Conservation (phyloP, 2,329 filamentous ascomycete genomes). For the Paramyrothecium sp. region DNA sequence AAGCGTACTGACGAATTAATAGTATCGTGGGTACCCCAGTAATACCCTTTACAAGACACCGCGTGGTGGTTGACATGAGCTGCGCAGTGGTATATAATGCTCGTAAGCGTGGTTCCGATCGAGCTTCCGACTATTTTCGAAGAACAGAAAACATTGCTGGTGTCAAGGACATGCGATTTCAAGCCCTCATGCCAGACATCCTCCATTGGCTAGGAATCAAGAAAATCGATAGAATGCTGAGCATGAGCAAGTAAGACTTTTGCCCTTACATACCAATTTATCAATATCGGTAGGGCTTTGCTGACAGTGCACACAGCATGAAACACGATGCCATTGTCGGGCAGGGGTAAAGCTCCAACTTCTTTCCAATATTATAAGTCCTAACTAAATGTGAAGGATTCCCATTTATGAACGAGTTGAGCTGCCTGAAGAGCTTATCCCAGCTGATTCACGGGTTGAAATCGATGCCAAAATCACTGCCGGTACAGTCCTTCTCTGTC, state of each 20-base stretch:
- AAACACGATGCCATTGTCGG: slow-evolving; percentile 87
- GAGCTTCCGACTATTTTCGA: slow-evolving; percentile 91
- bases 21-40: slow-evolving; percentile 45
- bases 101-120: slow-evolving; percentile 74
- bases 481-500: slow-evolving; percentile 51
- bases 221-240: slow-evolving; percentile 97
- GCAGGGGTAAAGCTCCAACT: slow-evolving; percentile 58
- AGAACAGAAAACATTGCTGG: slow-evolving; percentile 98
- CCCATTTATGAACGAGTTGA: slow-evolving; percentile 88
- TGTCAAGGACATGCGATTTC: slow-evolving; percentile 96
- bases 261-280: slow-evolving; percentile 2
- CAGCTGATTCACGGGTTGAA: slow-evolving; percentile 92
- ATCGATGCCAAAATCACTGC: slow-evolving; percentile 98
- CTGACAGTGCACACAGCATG: slow-evolving; percentile 59
- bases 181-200: slow-evolving; percentile 96
- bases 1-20: slow-evolving; percentile 1
- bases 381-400: slow-evolving; percentile 48
- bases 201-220: slow-evolving; percentile 97
- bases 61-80: background rate
- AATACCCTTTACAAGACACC: background rate
- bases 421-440: slow-evolving; percentile 91
- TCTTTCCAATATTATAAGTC: slow-evolving; percentile 5
- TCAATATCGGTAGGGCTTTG: slow-evolving; percentile 7
- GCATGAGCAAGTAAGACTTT: slow-evolving; percentile 86
- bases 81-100: slow-evolving; percentile 68